Percentiles rank a stretch among this genome's conserved stretches.
Conservation (phyloP, 2,329 filamentous ascomycete genomes). For the Fusarium haematococcum region DNA sequence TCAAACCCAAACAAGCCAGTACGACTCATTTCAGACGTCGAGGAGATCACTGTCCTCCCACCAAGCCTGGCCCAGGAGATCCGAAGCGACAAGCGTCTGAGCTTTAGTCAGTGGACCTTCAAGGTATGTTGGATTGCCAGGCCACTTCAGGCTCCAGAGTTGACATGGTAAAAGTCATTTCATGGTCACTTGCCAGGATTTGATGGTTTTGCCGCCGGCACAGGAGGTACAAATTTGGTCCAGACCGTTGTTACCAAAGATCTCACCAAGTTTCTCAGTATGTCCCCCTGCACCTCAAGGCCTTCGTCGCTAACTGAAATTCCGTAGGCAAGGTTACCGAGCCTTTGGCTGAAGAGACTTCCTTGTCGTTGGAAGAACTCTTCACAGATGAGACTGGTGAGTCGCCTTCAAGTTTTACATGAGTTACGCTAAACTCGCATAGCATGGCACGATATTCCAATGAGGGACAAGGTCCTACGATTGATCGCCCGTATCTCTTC, state of each 20-base stretch:
- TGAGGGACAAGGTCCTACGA: neutral
- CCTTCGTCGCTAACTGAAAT: neutral
- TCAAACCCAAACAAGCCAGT: neutral
- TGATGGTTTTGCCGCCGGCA: neutral
- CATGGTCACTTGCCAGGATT: neutral
- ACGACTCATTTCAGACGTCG: neutral
- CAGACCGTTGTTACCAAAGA: neutral
- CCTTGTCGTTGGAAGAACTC: neutral
- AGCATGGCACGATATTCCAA: neutral
- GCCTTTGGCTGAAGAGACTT: neutral
- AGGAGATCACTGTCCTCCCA: neutral
- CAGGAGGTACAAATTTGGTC: neutral
- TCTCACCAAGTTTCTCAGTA: neutral
- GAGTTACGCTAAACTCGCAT: neutral
- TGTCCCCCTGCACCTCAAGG: fast-evolving
- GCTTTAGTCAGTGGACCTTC: neutral
- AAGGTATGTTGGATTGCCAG: neutral
- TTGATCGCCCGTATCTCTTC: neutral
- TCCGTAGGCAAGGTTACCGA: neutral
- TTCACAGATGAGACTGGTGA: neutral
- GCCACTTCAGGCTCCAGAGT: neutral
- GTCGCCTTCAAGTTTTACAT: no score
- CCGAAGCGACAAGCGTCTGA: neutral
- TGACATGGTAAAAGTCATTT: neutral
- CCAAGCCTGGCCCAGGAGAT: neutral